A percentile compares a stretch with the other conserved stretches of the same genome.
phyloP scores from a whole-genome alignment of 768 basidiomycete genomes.

The Clavulina sp. region DNA sequence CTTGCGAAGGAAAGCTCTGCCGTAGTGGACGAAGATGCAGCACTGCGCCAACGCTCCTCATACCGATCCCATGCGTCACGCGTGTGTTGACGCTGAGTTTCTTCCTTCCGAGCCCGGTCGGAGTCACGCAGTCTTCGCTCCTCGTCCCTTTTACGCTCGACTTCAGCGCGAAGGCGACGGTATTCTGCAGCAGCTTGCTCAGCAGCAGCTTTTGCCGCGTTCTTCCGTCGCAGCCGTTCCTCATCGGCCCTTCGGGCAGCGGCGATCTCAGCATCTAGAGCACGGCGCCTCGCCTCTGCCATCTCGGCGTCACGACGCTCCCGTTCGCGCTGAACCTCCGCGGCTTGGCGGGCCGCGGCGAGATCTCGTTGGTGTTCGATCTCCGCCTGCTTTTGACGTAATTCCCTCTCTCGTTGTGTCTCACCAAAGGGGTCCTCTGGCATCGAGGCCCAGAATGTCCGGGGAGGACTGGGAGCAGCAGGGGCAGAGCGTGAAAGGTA shows the following conservation, averaged over 20 bases:
- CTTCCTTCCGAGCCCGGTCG: neutral
- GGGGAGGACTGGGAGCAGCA: no score
- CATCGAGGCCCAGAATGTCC: no score
- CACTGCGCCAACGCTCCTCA: conserved; percentile 6
- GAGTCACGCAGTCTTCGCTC: neutral
- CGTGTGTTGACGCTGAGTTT: conserved; percentile 1
- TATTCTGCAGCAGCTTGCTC: neutral
- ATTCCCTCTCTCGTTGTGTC: neutral
- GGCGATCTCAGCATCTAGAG: neutral
- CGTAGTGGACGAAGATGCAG: conserved; percentile 2
- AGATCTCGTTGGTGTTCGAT: neutral
- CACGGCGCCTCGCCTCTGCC: neutral
- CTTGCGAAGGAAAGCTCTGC: conserved; percentile 1
- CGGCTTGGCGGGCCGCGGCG: neutral
- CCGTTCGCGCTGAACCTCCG: neutral
- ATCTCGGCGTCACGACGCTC: neutral
- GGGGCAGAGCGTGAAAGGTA: no score
- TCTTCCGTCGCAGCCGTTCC: neutral
- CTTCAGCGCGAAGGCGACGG: neutral
- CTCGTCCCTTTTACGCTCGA: neutral
- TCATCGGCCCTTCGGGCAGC: conserved; percentile 1
- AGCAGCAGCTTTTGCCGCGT: neutral
- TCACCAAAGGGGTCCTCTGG: neutral
- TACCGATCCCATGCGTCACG: conserved; percentile 7
- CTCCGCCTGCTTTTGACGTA: neutral